Evolutionary conservation across 495 filamentous ascomycete species (phyloP).

Genomic region (Xylaria telfairii): DNA sequence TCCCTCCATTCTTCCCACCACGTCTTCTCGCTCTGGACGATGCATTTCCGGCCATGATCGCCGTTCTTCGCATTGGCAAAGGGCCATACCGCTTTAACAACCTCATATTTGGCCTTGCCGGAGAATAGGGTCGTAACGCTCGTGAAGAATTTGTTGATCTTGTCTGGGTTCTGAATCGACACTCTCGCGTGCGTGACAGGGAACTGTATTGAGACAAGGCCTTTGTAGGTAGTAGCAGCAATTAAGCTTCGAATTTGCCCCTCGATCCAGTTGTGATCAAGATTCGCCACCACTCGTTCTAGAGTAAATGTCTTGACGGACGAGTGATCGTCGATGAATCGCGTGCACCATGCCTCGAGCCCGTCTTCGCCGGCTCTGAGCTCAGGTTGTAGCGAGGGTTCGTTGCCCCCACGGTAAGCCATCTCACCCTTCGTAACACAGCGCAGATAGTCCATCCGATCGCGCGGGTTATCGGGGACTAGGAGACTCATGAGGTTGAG

Average conservation of each 20-base stretch:
- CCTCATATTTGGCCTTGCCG: constrained; percentile 55
- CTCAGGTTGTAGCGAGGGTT: constrained; percentile 46
- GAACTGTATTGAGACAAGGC: constrained; percentile 56
- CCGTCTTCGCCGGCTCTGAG: constrained; percentile 40
- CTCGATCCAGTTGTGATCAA: constrained; percentile 58
- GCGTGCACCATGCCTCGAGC: constrained; percentile 56
- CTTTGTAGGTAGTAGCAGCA: constrained; percentile 51
- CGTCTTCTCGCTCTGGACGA: constrained; percentile 57
- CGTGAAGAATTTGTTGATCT: constrained; percentile 51
- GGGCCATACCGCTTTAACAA: constrained; percentile 57
- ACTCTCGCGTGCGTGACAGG: constrained; percentile 57
- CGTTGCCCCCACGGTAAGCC: constrained; percentile 53
- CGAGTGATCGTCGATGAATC: constrained; percentile 53
- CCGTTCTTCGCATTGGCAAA: constrained; percentile 50
- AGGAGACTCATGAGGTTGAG: constrained; percentile 61
- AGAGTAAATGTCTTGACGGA: constrained; percentile 56
- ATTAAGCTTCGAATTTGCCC: constrained; percentile 57
- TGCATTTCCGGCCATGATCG: constrained; percentile 46
- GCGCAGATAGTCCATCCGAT: constrained; percentile 59
- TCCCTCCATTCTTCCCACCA: constrained; percentile 62
- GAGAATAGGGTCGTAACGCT: constrained; percentile 48
- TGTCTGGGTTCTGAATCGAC: constrained; percentile 55
- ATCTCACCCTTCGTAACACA: constrained; percentile 55
- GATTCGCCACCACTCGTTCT: constrained; percentile 56
- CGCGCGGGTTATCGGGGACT: constrained; percentile 44